A percentile compares a stretch with the other conserved stretches of the same genome.
These are phyloP conservation scores for Adansonia grandidieri DNA, from an alignment of 441 rosid genomes.

Conservation along the genomic window DNA sequence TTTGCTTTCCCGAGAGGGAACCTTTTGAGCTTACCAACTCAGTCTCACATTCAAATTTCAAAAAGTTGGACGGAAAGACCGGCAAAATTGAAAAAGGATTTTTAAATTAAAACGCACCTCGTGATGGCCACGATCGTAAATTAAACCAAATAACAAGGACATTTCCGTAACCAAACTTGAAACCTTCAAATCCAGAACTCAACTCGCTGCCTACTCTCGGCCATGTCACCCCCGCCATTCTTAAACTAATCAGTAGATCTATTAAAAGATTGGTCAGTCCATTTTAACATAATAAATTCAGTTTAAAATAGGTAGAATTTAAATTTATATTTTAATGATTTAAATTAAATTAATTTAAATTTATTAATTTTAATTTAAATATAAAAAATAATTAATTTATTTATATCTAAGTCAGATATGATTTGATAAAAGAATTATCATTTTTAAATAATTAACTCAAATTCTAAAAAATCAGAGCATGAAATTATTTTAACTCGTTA, in stretches of 20 bases:
- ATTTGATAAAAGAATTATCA: no score
- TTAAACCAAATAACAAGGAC: neutral
- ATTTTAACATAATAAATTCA: no score
- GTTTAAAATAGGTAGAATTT: no score
- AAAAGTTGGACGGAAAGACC: neutral
- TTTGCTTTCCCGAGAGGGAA: neutral
- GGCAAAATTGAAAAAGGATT: neutral
- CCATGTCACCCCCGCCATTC: neutral
- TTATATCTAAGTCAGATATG: no score
- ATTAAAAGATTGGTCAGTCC: no score
- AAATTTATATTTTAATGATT: no score
- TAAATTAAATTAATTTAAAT: no score
- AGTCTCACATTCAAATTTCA: neutral
- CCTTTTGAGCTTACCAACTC: neutral
- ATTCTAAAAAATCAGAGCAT: no score
- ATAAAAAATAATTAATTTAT: no score
- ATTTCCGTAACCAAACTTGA: neutral
- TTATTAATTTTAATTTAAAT: no score
- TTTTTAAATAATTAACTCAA: no score
- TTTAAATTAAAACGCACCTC: neutral
- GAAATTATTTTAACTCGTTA: no score
- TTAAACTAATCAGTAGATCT: neutral
- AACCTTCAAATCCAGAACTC: neutral
- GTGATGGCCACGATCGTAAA: neutral
- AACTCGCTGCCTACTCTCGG: neutral